Conservation (phyloP, 2,329 filamentous ascomycete genomes). For the Neurospora sp. region DNA sequence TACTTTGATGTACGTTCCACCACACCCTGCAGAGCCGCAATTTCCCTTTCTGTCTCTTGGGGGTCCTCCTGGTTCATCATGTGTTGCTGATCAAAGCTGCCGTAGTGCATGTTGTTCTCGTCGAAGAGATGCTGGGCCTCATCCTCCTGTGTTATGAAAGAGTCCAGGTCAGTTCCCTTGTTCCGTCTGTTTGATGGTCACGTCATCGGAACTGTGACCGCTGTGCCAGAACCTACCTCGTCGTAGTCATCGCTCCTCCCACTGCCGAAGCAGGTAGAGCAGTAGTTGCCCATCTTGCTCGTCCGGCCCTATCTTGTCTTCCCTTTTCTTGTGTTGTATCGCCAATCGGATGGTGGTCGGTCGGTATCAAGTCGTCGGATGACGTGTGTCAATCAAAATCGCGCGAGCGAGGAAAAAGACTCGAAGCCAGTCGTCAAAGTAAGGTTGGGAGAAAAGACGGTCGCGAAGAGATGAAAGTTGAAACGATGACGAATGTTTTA, state of each 20-base stretch:
- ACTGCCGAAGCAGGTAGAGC: slow-evolving; percentile 49
- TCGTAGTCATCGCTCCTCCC: slow-evolving; percentile 42
- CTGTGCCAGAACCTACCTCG: slow-evolving; percentile 34
- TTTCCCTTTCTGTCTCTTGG: slow-evolving; percentile 53
- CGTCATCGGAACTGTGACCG: background rate
- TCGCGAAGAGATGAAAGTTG: slow-evolving; percentile 1
- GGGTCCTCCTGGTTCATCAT: slow-evolving; percentile 48
- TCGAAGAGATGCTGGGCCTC: slow-evolving; percentile 47
- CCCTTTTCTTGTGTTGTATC: background rate
- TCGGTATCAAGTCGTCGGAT: background rate
- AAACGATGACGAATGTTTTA: background rate
- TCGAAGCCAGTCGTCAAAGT: background rate
- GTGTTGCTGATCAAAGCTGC: slow-evolving; percentile 50
- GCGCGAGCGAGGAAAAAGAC: background rate
- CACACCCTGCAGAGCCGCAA: slow-evolving; percentile 53
- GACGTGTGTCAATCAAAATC: background rate
- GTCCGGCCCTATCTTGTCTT: background rate
- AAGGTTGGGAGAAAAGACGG: background rate
- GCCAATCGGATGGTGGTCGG: background rate
- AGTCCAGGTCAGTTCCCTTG: slow-evolving; percentile 5
- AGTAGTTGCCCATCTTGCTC: slow-evolving; percentile 47
- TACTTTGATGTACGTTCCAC: slow-evolving; percentile 57
- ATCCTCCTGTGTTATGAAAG: slow-evolving; percentile 38
- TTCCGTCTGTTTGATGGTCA: background rate
- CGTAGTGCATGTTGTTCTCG: slow-evolving; percentile 51